Conservation (phyloP, 129 eudicot genomes). For the Oenanthe sinensis region DNA sequence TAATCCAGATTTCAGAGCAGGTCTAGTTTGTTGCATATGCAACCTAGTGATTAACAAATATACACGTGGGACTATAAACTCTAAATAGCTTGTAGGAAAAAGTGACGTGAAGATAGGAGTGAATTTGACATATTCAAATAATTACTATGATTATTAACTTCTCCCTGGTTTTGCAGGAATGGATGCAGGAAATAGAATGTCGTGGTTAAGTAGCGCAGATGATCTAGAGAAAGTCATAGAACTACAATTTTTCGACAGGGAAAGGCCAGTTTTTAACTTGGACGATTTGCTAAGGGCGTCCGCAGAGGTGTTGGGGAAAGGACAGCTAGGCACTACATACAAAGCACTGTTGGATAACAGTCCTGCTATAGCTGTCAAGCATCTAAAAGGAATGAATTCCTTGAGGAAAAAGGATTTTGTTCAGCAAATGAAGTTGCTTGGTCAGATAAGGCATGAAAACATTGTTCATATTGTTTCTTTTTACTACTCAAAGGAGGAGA, state of each 20-base stretch:
- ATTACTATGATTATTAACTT: neutral
- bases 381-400: conserved; percentile 34
- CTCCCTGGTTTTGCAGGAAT: conserved; percentile 17
- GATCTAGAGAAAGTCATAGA: conserved; percentile 38
- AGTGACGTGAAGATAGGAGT: neutral
- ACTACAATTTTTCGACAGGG: conserved; percentile 43
- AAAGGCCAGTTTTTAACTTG: conserved; percentile 40
- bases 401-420: conserved; percentile 51
- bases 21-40: neutral
- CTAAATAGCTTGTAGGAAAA: neutral
- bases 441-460: conserved; percentile 50
- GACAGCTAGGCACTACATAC: conserved; percentile 66
- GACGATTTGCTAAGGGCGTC: conserved; percentile 68
- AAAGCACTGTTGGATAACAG: conserved; percentile 58
- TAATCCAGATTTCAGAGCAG: neutral
- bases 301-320: conserved; percentile 61
- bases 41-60: neutral
- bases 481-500: conserved; percentile 58
- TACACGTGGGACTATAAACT: neutral
- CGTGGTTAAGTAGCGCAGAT: conserved; percentile 42
- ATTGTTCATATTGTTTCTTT: conserved; percentile 47
- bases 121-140: neutral
- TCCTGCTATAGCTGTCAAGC: conserved; percentile 42
- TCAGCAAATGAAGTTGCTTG: conserved; percentile 67
- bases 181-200: conserved; percentile 19